Evolutionary conservation across 441 rosid species (phyloP), one percentile per base, ranked within the genome.

Genomic region (Oxalis stricta): DNA sequence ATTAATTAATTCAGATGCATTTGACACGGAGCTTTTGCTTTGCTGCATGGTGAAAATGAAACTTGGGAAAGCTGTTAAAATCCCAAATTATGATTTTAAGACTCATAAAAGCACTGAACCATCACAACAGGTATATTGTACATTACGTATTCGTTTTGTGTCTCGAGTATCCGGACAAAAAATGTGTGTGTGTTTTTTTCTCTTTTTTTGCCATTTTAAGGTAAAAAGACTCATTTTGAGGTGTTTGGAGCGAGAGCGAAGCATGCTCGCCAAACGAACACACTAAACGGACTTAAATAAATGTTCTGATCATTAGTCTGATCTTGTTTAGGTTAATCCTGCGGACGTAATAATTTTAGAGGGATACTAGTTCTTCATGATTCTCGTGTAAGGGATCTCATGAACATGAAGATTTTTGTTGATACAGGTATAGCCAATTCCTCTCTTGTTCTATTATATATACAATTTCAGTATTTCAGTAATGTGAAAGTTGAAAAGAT

Each of bases 401-500:
- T 79, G 88, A 76, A 76, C 79, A 73, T 79, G 88, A 79, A 79
- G 73, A 79, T 79, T 56, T 76, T 79, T 22, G 84, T 79, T 1
- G 82, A 79, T 40, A 71, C 78, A 63, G 88, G 88, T 79, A n/a
- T n/a, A n/a, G n/a, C n/a, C n/a, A n/a, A n/a, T n/a, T 48, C 14
- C 17, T 32, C 19, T 5, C 38, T 40, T 44, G 5, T 23, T 38
- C 5, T 7, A 19, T 44, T 33, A 1, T n/a, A 1, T 16, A 24
- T 10, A 31, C 10, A 3, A 23, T 44, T 5, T 15, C n/a, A n/a
- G n/a, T n/a, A n/a, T n/a, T n/a, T n/a, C n/a, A n/a, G n/a, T n/a
- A n/a, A n/a, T n/a, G n/a, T n/a, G n/a, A n/a, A n/a, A n/a, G n/a
- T n/a, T n/a, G n/a, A n/a, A n/a, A n/a, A n/a, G n/a, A n/a, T n/a